Evolutionary conservation across 2,329 filamentous ascomycete genomes (phyloP).

Genomic region (Fusarium sp.): DNA sequence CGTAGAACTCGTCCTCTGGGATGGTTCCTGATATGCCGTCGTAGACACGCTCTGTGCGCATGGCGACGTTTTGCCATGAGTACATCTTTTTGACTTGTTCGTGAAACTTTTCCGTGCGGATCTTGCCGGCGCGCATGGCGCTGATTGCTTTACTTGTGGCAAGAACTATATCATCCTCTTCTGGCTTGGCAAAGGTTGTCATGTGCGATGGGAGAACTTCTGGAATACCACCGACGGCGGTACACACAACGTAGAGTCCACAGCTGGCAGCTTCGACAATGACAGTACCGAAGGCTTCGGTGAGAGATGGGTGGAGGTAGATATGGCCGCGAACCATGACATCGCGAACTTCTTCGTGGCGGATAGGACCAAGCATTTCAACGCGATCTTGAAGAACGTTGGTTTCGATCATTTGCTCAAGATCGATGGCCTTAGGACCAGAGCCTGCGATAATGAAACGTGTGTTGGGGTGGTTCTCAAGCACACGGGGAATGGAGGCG

Average conservation of each 20-base stretch:
- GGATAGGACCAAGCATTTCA: conserved; percentile 88
- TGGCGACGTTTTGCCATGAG: conserved; percentile 95
- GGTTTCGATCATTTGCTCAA: conserved; percentile 98
- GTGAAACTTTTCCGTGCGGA: conserved; percentile 93
- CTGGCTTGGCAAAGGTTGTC: conserved; percentile 96
- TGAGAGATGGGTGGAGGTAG: conserved; percentile 93
- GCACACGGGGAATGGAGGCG: conserved; percentile 91
- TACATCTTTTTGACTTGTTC: conserved; percentile 99
- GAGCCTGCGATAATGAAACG: conserved; percentile 97
- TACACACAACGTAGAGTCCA: conserved; percentile 95
- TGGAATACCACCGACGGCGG: conserved; percentile 94
- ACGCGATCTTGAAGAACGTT: conserved; percentile 94
- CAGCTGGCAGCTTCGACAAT: conserved; percentile 97
- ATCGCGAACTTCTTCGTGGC: conserved; percentile 95
- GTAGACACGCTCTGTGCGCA: conserved; percentile 94
- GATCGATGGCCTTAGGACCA: conserved; percentile 94
- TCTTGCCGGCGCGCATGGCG: conserved; percentile 83
- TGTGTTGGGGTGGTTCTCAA: conserved; percentile 89
- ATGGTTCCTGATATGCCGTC: conserved; percentile 91
- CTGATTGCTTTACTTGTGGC: conserved; percentile 92
- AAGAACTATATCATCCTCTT: conserved; percentile 92
- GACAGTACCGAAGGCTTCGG: conserved; percentile 96
- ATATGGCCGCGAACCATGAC: conserved; percentile 98
- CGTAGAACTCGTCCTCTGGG: conserved; percentile 88
- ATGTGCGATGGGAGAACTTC: conserved; percentile 96